Base-by-base conservation (phyloP, 2,329 filamentous ascomycete genomes). In the Colletotrichum sp. region DNA sequence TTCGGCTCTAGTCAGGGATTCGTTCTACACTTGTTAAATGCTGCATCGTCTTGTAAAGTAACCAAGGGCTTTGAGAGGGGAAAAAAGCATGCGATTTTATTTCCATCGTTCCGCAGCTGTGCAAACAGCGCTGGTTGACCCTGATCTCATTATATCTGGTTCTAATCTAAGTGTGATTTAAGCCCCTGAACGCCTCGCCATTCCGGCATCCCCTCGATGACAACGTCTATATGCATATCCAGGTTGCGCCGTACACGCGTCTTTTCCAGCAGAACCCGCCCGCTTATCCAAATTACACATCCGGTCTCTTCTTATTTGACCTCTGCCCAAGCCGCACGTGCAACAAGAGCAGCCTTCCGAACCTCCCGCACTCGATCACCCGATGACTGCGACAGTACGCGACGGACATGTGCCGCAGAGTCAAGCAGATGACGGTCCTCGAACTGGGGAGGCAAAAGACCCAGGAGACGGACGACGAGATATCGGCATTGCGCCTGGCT, bases 351-450 rank as follows among this genome's bases (percentile, higher is more conserved):
- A 63, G 84, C 84, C 71, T 84, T 87, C 63, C 91, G 85, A 60
- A 92, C 85, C 75, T 90, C 89, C 60, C 91, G 84, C 10, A 90
- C 87, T 7, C 83, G 81, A 77, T 92, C 90, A 3, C 90, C 90
- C 66, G 90, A 90, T 2, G 90, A 89, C 10, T 84, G 78, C 2
- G 87, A 86, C 75, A 92, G 79, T 67, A 89, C 85, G 6, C 88
- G 84, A 75, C 87, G 84, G 59, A 91, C 85, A 68, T 82, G 83
- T 32, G 85, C 84, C 59, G 85, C 85, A 77, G 87, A 85, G 0
- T 87, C 83, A 65, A 90, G 78, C 24, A 91, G 79, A 63, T 87
- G 81, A 7, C 86, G 82, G 13, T 87, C 83, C 74, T 91, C 90
- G 77, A 88, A 90, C 77, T 85, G 84, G 21, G 79, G 80, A 5